Base-by-base conservation (phyloP, 1,284 basidiomycete genomes). In the Cryptococcus sp. region DNA sequence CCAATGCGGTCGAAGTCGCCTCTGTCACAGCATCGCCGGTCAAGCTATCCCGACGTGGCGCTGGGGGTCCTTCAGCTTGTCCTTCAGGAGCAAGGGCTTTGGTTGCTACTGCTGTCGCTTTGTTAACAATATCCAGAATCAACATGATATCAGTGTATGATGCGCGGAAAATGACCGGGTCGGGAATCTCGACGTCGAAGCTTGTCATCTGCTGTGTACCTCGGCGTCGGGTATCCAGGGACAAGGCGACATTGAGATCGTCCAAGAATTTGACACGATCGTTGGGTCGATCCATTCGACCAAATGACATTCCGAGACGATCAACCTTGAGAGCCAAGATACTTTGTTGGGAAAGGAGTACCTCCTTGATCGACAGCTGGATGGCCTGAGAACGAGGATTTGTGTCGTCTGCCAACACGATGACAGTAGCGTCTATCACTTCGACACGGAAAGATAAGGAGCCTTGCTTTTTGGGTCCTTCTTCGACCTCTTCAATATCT, bases 191-290 rank as follows among this genome's bases (percentile, higher is more conserved):
- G 23, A 95, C 75, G 72, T 97, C 93, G 59, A 98, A 88, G 68
- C 83, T 92, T 7, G 89, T 89, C 79, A 87, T 87, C 65, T 89
- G 87, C 54, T 90, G 87, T 3, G 83, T 83, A 2, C 84, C 83
- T 16, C 87, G 84, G n/a, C 85, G 83, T 4, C 89, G 86, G 60
- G 83, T 91, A 76, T 98, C 94, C 63, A 96, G 81, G 8, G 93
- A 89, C 46, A 97, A 81, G 0, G 92, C 90, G 49, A 97, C 70
- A 74, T 96, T 91, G 50, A 98, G 83, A 62, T 98, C 91, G 76
- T 99, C 96, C 64, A 99, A 81, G 79, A 99, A 93, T 41, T 92
- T 86, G 46, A 95, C 88, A 44, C 85, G 87, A 63, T 99, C 95
- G 3, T 86, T 82, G 43, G 85, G 83, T 61, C 85, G 84, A 64